Evolutionary conservation across 73 alveolate genomes (phyloP), one percentile per base, ranked within the genome.

Genomic region (Stentor roeselii): DNA sequence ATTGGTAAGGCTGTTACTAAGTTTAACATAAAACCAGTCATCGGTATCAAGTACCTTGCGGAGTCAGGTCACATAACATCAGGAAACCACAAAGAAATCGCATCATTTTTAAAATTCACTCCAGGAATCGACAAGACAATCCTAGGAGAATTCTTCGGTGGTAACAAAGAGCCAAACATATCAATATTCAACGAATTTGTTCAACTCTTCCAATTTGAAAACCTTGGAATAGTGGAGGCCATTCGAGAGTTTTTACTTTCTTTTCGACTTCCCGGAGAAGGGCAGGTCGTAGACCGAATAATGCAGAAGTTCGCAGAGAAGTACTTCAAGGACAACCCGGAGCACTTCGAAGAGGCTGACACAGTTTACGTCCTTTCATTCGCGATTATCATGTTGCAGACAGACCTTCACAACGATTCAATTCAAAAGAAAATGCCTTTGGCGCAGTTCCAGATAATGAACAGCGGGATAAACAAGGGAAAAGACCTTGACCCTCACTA

Each of bases 181-280:
- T 86, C 95, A 59, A 97, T 97, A 39, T 91, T 97, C 59, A 86
- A 92, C 86, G 87, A 93, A 78, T 97, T 86, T 74, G 91, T 93
- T 58, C 97, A 97, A 59, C 76, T 93, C 38, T 90, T 91, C 78
- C 94, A 95, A 86, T 97, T 97, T 86, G 91, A 88, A 59, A 93
- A 89, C 42, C 87, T 88, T 31, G 86, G 89, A 82, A 90, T 94
- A 6, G 97, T 95, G n/a, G 95, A 91, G 75, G 98, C 99, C 3
- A 67, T 97, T 76, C 91, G 97, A 89, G 84, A 75, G 36, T 87
- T 96, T 84, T 94, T 96, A 76, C 78, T 96, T 0, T 94, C 97
- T 37, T 96, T 96, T 89, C 94, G 98, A 87, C 90, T 98, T 30
- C 99, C 99, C n/a, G 98, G 99, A 75, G 99, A 98, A 94, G 98